Base-by-base conservation (phyloP, 352 stramenopile species). In the Globisporangium uncinulatum region DNA sequence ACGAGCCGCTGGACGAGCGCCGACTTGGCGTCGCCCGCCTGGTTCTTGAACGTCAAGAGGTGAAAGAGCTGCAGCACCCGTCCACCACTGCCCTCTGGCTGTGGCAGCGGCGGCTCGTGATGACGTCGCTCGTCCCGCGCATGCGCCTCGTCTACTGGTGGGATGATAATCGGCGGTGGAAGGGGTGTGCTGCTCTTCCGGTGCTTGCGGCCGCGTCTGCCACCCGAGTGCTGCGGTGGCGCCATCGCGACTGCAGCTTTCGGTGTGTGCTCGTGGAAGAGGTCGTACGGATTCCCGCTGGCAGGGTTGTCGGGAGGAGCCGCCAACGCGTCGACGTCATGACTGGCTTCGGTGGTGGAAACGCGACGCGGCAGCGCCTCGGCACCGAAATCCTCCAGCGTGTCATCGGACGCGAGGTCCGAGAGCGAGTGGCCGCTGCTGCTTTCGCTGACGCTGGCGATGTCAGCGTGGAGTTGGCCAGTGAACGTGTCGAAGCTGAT, bases 401-500 rank as follows among this genome's bases (percentile, higher is more conserved):
- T 43, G 34, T 54, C 32, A 31, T 43, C 56, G 15, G 48, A 51
- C 15, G 14, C 20, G 10, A 51, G 43, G 19, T 31, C 15, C 20
- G 36, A 36, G 14, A 15, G 54, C 55, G 17, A 54, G 55, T 0
- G 62, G 34, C 83, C 70, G 43, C 67, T 70, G 50, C 72, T 52
- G 37, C 59, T 75, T 65, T 48, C 69, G 63, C 41, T 74, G 65
- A 20, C 70, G 67, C 62, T 8, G 11, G 6, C 45, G 45, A 13
- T 17, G 39, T 21, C 19, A 54, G 15, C 50, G 24, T 62, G 44
- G 7, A 61, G 43, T 20, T 66, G 56, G 19, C 61, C 48, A 20
- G 56, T 65, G 70, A 90, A 90, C 39, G 80, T 88, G 70, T 90
- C 73, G 39, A 87, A 88, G 74, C 80, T 88, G 68, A 90, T 90